Conservation (phyloP, 2,329 filamentous ascomycete genomes). For the Ceratocystis colombiana region DNA sequence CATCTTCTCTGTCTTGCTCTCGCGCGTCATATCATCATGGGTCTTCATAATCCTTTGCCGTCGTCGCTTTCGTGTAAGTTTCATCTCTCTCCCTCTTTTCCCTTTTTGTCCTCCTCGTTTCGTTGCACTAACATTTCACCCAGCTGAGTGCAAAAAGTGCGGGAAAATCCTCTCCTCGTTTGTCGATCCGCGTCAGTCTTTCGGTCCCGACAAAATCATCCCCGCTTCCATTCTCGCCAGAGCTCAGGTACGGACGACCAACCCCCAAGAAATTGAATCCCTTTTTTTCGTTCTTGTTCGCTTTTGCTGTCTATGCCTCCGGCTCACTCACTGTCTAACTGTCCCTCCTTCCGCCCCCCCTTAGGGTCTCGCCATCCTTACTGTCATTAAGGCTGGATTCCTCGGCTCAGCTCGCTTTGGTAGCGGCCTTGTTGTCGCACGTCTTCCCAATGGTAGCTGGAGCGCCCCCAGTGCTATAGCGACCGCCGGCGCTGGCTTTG, state of each 20-base stretch:
- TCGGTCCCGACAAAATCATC: conserved; percentile 95
- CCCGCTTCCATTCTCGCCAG: conserved; percentile 79
- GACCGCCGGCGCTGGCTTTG: conserved; percentile 70
- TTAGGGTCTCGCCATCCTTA: conserved; percentile 71
- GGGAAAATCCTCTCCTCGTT: conserved; percentile 93
- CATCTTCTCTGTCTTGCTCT: not conserved
- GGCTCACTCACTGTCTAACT: not conserved
- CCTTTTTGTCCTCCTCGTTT: not conserved
- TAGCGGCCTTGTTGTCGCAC: conserved; percentile 70
- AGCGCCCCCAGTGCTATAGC: conserved; percentile 73
- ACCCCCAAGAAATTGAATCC: not conserved
- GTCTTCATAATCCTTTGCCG: conserved; percentile 56
- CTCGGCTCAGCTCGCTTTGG: conserved; percentile 73
- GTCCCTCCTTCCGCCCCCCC: not conserved
- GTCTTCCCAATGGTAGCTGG: conserved; percentile 67
- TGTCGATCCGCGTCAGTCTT: conserved; percentile 82
- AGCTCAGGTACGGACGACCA: conserved; percentile 65
- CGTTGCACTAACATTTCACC: conserved; percentile 25
- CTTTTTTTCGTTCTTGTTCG: not conserved
- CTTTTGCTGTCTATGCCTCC: not conserved
- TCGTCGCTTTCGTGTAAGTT: conserved; percentile 58
- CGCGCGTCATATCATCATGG: conserved; percentile 37
- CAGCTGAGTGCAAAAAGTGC: conserved; percentile 96
- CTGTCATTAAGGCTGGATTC: conserved; percentile 79
- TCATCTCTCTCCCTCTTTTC: conserved; percentile 2